Evolutionary conservation across 2,329 filamentous ascomycete species (phyloP).

Genomic region (Colletotrichum noveboracense): DNA sequence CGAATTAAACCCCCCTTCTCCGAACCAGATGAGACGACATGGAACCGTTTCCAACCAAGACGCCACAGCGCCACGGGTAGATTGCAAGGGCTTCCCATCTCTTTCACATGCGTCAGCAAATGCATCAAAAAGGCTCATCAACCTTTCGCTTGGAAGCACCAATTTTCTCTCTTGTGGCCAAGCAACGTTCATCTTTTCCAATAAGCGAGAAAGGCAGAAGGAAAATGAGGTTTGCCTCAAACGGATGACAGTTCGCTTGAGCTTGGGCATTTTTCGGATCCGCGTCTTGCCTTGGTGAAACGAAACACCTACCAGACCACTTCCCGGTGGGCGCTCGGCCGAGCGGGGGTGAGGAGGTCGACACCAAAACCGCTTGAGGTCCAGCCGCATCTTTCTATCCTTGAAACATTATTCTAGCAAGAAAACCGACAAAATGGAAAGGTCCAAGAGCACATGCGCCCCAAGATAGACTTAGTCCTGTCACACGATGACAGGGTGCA

Average conservation of each 20-base stretch:
- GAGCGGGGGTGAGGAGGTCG: background rate
- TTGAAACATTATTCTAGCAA: background rate
- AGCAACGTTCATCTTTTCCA: background rate
- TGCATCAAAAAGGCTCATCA: background rate
- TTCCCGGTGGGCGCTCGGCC: background rate
- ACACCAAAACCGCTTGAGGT: background rate
- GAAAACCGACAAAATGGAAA: background rate
- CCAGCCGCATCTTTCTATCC: background rate
- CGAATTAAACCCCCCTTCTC: background rate
- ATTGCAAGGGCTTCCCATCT: background rate
- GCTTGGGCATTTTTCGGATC: background rate
- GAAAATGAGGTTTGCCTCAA: background rate
- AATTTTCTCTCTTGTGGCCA: background rate
- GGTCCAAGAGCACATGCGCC: background rate
- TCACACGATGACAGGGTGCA: slow-evolving; percentile 2
- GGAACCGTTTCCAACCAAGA: background rate
- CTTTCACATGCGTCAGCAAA: background rate
- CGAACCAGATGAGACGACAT: background rate
- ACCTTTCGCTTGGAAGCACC: background rate
- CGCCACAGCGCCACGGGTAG: background rate
- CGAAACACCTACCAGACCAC: background rate
- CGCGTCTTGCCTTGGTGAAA: background rate
- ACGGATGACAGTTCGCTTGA: background rate
- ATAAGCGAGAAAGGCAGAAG: background rate
- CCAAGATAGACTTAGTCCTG: background rate